These are phyloP conservation scores for Psilocybe azurescens DNA, from an alignment of 768 basidiomycete species.

Conservation along the genomic window DNA sequence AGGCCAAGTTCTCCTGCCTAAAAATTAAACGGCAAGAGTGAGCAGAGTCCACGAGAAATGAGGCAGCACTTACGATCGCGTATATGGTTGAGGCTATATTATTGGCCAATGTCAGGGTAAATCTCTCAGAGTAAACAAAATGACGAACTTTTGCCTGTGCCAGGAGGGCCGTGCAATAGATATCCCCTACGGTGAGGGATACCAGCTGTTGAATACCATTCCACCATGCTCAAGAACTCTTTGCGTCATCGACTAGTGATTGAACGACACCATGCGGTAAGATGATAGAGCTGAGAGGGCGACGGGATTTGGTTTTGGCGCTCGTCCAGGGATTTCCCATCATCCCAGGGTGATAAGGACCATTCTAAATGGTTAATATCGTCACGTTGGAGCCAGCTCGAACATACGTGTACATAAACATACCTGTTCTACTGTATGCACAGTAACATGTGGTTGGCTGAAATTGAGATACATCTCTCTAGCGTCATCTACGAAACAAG, in stretches of 20 bases:
- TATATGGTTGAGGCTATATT: constrained; percentile 54
- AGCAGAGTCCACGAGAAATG: neutral
- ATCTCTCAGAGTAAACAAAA: neutral
- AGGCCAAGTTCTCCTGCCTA: constrained; percentile 70
- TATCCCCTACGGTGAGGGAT: constrained; percentile 65
- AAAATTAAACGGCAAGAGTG: constrained; percentile 1
- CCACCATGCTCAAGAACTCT: constrained; percentile 56
- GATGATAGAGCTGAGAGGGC: constrained; percentile 58
- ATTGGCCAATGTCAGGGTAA: neutral
- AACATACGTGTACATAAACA: constrained; percentile 10
- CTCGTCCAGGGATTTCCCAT: constrained; percentile 42
- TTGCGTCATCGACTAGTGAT: constrained; percentile 50
- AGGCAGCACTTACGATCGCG: constrained; percentile 41
- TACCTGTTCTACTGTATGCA: constrained; percentile 41
- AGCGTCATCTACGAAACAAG: constrained; percentile 46
- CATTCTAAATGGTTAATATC: constrained; percentile 39
- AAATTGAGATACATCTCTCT: constrained; percentile 42
- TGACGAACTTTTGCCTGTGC: constrained; percentile 60
- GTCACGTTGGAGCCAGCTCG: neutral
- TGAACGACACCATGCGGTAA: constrained; percentile 50
- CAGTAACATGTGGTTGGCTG: constrained; percentile 44
- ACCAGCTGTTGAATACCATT: constrained; percentile 60
- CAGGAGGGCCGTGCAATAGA: constrained; percentile 60
- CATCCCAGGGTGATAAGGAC: constrained; percentile 24
- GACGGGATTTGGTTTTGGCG: constrained; percentile 50